Evolutionary conservation across 73 alveolate species (phyloP), one percentile per base, ranked within the genome.

Genomic region (Uronychia setigera): DNA sequence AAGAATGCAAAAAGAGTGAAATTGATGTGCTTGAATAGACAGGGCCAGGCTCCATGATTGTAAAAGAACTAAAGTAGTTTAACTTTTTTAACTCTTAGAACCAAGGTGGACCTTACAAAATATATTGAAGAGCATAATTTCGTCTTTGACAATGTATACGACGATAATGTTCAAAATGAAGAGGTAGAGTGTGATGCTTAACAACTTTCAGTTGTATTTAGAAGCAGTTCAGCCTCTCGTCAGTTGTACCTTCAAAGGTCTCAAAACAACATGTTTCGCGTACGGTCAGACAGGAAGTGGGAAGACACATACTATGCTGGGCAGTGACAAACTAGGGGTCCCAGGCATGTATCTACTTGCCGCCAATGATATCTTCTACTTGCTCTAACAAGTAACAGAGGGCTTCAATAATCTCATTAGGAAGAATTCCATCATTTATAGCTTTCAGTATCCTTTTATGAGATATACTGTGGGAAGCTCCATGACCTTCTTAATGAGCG

Each of bases 401-500:
- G n/a, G 85, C 83, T 83, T 60, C 35, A n/a, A 57, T 74, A 74
- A 77, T 29, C 34, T 75, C 80, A 58, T 87, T 78, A 81, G 67
- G 67, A 46, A 19, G 67, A 83, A 31, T 93, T 80, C 80, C 86
- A 93, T 14, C 96, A 95, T 83, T 90, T 97, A 31, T 86, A 94
- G 30, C 93, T 98, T 19, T 89, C 90, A 84, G 95, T 99, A 58
- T 96, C 99, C 29, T 99, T 99, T 90, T 99, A 98, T 91, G 99
- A 99, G 91, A 99, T 99, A 79, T 99, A 99, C 90, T 99, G 99
- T 89, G 99, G 99, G 59, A 99, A 99, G 93, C 97, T 99, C 76
- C 97, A 90, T 90, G 99, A 99, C 92, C 93, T 99, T 74, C 92
- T 99, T 57, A 98, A 99, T 92, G 97, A 97, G 58, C 91, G 99